A percentile compares a stretch with the other conserved stretches of the same genome.
Evolutionary conservation across 805 yeast species (phyloP).

Genomic region (Pichia nakasei): DNA sequence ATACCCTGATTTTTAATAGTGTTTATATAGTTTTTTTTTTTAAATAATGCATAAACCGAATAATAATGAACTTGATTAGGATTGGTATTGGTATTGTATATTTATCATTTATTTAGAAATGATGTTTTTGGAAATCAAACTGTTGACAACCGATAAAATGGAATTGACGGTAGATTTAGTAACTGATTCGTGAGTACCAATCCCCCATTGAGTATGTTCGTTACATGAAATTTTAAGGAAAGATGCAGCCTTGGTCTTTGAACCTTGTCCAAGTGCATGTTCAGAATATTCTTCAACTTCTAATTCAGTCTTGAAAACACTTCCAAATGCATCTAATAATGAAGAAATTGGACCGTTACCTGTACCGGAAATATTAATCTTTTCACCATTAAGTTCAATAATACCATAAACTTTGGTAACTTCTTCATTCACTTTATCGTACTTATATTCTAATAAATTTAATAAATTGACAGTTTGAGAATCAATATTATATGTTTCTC

Average conservation of each 20-base stretch:
- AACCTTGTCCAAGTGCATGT: conserved; percentile 66
- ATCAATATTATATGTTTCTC: conserved; percentile 44
- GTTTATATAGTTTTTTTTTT: too few relatives aligned
- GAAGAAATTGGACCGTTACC: conserved; percentile 81
- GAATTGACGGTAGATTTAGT: conserved; percentile 76
- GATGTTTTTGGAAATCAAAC: conserved; percentile 17
- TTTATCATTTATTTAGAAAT: conserved; percentile 1
- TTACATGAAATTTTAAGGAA: conserved; percentile 36
- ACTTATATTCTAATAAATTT: conserved; percentile 34
- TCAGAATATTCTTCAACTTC: conserved; percentile 63
- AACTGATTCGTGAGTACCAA: conserved; percentile 85
- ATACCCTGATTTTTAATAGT: too few relatives aligned
- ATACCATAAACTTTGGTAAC: conserved; percentile 37
- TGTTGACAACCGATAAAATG: conserved; percentile 55
- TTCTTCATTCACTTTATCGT: conserved; percentile 28
- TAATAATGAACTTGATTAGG: too few relatives aligned
- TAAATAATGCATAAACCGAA: too few relatives aligned
- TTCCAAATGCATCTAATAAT: conserved; percentile 54
- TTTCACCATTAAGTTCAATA: conserved; percentile 28
- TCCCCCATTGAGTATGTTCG: conserved; percentile 59
- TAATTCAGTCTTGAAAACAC: conserved; percentile 40
- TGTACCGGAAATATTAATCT: conserved; percentile 37
- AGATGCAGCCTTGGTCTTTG: conserved; percentile 67
- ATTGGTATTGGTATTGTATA: not conserved
- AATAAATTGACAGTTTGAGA: conserved; percentile 27